Conservation (phyloP, 176 grass and related monocot genomes). For the Pontederia crassipes region DNA sequence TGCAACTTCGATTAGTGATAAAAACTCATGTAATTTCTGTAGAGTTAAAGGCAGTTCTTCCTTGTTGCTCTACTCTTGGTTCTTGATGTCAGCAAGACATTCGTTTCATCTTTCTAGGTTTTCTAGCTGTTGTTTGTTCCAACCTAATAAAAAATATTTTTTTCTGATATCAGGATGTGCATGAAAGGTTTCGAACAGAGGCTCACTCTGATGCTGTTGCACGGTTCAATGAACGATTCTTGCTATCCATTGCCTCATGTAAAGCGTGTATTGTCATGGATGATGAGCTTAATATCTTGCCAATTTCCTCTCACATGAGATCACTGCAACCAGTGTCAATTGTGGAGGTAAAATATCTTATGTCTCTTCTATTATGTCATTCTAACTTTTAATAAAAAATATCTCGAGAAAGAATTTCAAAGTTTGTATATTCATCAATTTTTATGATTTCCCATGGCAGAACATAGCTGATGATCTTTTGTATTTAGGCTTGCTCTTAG, state of each 20-base stretch:
- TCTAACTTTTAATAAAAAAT: background rate
- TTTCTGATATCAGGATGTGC: conserved; percentile 62
- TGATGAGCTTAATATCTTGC: conserved; percentile 92
- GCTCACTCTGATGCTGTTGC: conserved; percentile 58
- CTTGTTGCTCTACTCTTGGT: too few relatives aligned
- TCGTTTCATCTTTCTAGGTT: too few relatives aligned
- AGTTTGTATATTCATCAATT: too few relatives aligned
- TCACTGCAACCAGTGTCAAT: conserved; percentile 43
- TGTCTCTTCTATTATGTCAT: background rate
- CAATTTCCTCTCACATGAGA: conserved; percentile 77
- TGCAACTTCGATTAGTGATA: too few relatives aligned
- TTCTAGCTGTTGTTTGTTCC: background rate
- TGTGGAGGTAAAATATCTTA: conserved; percentile 36
- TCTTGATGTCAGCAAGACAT: too few relatives aligned
- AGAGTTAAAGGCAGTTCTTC: too few relatives aligned
- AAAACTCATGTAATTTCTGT: too few relatives aligned
- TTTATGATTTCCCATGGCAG: too few relatives aligned
- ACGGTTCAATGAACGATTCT: conserved; percentile 89
- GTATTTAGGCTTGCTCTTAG: background rate
- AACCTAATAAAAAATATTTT: background rate
- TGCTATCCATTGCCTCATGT: conserved; percentile 79
- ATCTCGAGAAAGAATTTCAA: too few relatives aligned
- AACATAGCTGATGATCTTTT: too few relatives aligned
- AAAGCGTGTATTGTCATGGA: conserved; percentile 95
- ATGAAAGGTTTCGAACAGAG: conserved; percentile 94